Evolutionary conservation across 2,329 filamentous ascomycete species (phyloP).

Genomic region (Daldinia eschscholtzii): DNA sequence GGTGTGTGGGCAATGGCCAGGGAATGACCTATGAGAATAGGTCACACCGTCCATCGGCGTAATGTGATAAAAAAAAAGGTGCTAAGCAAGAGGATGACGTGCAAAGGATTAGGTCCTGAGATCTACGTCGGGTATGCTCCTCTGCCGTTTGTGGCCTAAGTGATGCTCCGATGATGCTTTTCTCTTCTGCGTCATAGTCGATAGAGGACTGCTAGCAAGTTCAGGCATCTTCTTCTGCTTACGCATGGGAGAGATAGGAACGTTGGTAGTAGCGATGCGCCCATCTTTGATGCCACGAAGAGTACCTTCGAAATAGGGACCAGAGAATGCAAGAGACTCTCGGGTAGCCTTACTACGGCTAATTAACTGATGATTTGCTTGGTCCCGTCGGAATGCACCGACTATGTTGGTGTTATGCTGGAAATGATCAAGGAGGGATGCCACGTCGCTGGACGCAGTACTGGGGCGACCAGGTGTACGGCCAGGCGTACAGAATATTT

Average conservation of each 20-base stretch:
- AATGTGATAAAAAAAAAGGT: conserved; percentile 33
- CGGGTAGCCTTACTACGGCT: conserved; percentile 71
- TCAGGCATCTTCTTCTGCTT: conserved; percentile 66
- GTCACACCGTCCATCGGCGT: conserved; percentile 52
- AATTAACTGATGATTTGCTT: conserved; percentile 72
- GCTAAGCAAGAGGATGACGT: conserved; percentile 23
- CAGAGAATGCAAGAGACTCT: conserved; percentile 72
- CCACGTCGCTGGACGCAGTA: conserved; percentile 63
- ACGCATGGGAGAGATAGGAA: conserved; percentile 76
- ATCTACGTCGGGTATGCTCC: conserved; percentile 70
- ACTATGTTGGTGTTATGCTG: conserved; percentile 76
- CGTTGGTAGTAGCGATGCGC: conserved; percentile 73
- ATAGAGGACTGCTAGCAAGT: conserved; percentile 63
- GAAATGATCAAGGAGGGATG: conserved; percentile 74
- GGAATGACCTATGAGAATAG: conserved; percentile 45
- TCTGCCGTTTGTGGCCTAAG: conserved; percentile 66
- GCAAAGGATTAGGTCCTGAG: conserved; percentile 57
- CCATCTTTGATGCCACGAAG: conserved; percentile 74
- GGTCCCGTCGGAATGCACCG: conserved; percentile 80
- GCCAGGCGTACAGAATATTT: conserved; percentile 64
- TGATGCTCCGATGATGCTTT: conserved; percentile 63
- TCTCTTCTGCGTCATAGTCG: conserved; percentile 64
- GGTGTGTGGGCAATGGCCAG: conserved; percentile 44
- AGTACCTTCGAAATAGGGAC: conserved; percentile 70
- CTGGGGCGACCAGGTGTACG: conserved; percentile 65